Evolutionary conservation across 345 rosid species (phyloP), one percentile per base, ranked within the genome.

Genomic region (Iberis pinnata): DNA sequence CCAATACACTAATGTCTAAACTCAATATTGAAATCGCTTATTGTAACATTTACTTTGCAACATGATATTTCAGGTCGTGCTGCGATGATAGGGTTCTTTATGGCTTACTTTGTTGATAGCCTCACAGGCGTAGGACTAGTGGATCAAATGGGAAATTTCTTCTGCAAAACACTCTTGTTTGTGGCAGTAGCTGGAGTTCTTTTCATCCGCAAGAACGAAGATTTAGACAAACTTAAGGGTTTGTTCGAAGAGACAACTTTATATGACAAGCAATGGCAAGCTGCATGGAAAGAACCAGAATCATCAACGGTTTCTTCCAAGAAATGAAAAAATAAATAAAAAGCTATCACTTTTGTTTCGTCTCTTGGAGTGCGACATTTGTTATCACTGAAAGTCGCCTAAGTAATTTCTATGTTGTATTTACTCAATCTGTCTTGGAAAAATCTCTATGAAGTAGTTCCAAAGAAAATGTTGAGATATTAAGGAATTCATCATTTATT

Each of bases 241-340:
- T 64, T 92, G 62, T 13, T 92, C 5, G 89, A 92, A 15, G 98
- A 92, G 77, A 79, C 93, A 0, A 85, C 95, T n/a, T 85, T 85
- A 64, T 88, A 88, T 13, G 98, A 92, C 78, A 88, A 81, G 74
- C 96, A 92, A 76, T 87, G 98, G 98, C 95, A 84, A 60, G 96
- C 96, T 3, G 70, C 95, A 7, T 92, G 93, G 98, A 81, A 74
- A 64, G 98, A 92, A 41, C 86, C 89, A 2, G 72, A 68, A 1
- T 58, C 37, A 32, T 42, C 70, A 26, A 49, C 64, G 4, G 35
- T 31, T 13, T 48, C 70, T 22, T 18, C 70, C 8, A 58, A 57
- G 47, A 65, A 65, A 9, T 65, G 53, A 65, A 14, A 17, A 18
- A 55, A 22, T 6, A 13, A 2, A 22, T 5, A 8, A 11, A 24